Evolutionary conservation across 2,329 filamentous ascomycete genomes (phyloP).

Genomic region (Apiospora sp.): DNA sequence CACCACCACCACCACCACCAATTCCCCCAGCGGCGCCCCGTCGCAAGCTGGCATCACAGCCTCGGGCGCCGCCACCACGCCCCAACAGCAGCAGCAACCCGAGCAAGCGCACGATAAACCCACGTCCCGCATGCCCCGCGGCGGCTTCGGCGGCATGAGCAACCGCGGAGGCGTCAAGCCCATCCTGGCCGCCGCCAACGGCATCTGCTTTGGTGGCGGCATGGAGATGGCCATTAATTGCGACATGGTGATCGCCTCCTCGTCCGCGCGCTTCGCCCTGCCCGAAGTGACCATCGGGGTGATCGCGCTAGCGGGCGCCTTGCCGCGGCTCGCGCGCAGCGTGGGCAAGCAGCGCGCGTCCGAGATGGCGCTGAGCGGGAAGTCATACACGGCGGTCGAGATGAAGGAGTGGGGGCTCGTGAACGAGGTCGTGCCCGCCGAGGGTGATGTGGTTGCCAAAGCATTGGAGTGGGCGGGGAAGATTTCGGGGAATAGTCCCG

Average conservation of each 20-base stretch:
- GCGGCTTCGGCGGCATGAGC: constrained; percentile 72
- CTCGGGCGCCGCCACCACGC: constrained; percentile 13
- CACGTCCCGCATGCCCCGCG: constrained; percentile 44
- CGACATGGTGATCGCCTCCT: constrained; percentile 73
- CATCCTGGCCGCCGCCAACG: constrained; percentile 79
- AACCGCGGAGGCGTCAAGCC: constrained; percentile 76
- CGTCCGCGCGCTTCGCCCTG: constrained; percentile 68
- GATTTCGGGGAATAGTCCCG: constrained; percentile 74
- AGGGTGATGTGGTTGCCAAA: constrained; percentile 40
- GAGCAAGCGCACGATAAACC: constrained; percentile 26
- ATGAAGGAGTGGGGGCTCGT: constrained; percentile 73
- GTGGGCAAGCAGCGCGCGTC: constrained; percentile 74
- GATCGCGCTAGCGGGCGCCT: constrained; percentile 73
- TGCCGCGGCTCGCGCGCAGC: constrained; percentile 70
- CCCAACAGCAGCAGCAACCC: constrained; percentile 12
- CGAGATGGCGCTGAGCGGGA: constrained; percentile 74
- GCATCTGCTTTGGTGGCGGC: constrained; percentile 76
- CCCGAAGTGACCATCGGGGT: constrained; percentile 78
- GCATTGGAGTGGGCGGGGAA: constrained; percentile 68
- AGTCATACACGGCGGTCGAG: constrained; percentile 65
- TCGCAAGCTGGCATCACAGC: neutral
- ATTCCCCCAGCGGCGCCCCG: neutral
- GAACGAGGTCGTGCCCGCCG: constrained; percentile 65
- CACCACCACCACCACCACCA: neutral
- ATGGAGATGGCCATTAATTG: constrained; percentile 79